Evolutionary conservation across 345 rosid genomes (phyloP), one percentile per base, ranked within the genome.

Genomic region (Salix brachista): DNA sequence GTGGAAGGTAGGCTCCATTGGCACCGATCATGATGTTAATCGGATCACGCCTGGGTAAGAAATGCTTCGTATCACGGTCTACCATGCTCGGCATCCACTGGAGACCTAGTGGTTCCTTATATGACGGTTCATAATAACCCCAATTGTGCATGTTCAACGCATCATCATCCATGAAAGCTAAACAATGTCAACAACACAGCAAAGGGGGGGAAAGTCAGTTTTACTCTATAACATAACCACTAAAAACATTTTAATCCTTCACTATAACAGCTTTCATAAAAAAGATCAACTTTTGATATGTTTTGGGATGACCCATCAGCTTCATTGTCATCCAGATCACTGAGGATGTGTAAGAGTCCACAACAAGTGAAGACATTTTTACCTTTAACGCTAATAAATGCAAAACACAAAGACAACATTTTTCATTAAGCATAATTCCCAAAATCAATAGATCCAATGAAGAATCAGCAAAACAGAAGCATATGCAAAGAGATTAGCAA

Each of bases 101-200:
- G 80, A 94, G 91, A 83, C 91, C 84, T 8, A 90, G 84, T 77
- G 86, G 91, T 62, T 87, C 92, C 39, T 88, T 93, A 78, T 87
- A 88, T 70, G 92, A 85, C 5, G 90, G 89, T 70, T 92, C 97
- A 86, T 91, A 92, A 78, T 87, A 94, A 58, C 97, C 97, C 96
- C 97, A 91, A 75, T 89, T 89, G n/a, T 90, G 87, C 83, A 91
- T 90, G 81, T 85, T 87, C 88, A 91, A 77, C 1, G 91, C 90
- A 79, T 90, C 94, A 5, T 86, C 89, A 65, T 91, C 98, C 98
- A 91, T 91, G 84, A 85, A 64, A 82, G 69, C 91, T 87, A 73
- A 79, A 84, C 23, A 65, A 74, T 61, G 68, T n/a, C 19, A 78
- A 69, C 77, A 73, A 65, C 74, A 41, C 32, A 62, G 71, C 18